Evolutionary conservation across 352 stramenopile species (phyloP).

Genomic region (Pythium phragmitis): DNA sequence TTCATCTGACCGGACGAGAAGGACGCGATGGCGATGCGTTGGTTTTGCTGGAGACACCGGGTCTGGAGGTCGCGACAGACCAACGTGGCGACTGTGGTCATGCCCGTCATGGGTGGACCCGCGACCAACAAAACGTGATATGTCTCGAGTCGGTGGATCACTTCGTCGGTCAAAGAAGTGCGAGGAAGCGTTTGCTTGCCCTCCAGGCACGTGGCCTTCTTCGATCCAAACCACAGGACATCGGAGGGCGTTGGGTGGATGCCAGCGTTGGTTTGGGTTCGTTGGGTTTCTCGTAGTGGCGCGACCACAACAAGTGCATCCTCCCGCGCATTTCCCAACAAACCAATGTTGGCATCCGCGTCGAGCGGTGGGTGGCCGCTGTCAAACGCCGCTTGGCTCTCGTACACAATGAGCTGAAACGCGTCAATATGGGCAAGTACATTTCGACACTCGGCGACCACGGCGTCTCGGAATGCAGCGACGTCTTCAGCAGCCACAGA

Average conservation of each 20-base stretch:
- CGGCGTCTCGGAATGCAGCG: background rate
- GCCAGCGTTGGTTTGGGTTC: background rate
- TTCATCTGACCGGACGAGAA: background rate
- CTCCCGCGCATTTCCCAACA: background rate
- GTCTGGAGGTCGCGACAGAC: background rate
- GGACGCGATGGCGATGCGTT: background rate
- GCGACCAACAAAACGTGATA: background rate
- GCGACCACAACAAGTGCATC: constrained; percentile 1
- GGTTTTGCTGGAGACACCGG: background rate
- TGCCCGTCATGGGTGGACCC: background rate
- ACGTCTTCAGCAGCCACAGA: background rate
- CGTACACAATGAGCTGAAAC: background rate
- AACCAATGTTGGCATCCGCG: background rate
- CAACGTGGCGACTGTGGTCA: background rate
- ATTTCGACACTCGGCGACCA: background rate
- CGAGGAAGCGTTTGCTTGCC: background rate
- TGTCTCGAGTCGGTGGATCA: background rate
- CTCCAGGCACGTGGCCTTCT: no score
- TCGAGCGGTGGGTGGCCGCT: background rate
- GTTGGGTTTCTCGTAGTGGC: background rate
- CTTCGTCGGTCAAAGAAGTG: background rate
- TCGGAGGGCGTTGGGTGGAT: background rate
- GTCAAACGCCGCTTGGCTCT: background rate
- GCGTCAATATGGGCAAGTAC: background rate
- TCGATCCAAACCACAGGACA: background rate